phyloP scores from a whole-genome alignment of 2,329 filamentous ascomycete species.

The Aspergillus flavus region DNA sequence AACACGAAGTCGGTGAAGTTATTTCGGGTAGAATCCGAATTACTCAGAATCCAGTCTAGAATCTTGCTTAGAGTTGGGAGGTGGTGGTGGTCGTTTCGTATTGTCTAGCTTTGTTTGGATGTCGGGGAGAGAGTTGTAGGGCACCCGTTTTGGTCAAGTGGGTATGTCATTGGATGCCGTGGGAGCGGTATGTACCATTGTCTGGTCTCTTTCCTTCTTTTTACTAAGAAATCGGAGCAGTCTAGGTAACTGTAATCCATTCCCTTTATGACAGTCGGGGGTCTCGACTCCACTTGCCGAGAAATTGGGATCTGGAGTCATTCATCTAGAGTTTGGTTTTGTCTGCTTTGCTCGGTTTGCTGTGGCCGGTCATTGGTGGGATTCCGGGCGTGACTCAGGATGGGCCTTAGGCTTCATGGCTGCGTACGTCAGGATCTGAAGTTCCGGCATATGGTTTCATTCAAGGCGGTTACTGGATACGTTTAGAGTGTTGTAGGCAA shows the following conservation, averaged over 20 bases:
- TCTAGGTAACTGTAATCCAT: not conserved
- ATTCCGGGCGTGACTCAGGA: not conserved
- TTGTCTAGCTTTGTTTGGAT: not conserved
- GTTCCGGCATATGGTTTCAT: not conserved
- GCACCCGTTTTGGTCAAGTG: not conserved
- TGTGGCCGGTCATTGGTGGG: not conserved
- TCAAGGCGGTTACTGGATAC: not conserved
- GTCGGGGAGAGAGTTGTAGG: not conserved
- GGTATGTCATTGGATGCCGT: not conserved
- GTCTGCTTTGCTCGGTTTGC: not conserved
- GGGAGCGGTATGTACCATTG: not conserved
- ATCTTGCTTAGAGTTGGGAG: not conserved
- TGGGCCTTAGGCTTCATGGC: not conserved
- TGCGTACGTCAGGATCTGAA: not conserved
- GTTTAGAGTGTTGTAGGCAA: not conserved
- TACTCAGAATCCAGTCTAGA: conserved; percentile 1
- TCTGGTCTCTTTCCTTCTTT: not conserved
- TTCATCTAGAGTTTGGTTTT: not conserved
- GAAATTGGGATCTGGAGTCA: not conserved
- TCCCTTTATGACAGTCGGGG: not conserved
- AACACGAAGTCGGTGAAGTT: conserved; percentile 6
- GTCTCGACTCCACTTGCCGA: not conserved
- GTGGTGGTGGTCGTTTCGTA: not conserved
- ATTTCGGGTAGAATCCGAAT: not conserved
- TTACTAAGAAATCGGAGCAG: not conserved